Evolutionary conservation across 495 filamentous ascomycete genomes (phyloP).

Genomic region (Penicillium samsonianum): DNA sequence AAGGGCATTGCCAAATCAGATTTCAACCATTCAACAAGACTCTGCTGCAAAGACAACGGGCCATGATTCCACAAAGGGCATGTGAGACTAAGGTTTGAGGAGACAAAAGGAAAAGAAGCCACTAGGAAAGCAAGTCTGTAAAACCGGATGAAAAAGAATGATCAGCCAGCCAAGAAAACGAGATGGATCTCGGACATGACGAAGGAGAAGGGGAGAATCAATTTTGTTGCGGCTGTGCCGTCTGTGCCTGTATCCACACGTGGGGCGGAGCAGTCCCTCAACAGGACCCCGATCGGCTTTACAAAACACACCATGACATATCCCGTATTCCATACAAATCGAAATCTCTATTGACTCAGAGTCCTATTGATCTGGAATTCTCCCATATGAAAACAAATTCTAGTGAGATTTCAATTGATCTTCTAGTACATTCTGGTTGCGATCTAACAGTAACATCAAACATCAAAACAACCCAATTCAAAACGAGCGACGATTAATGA

Average conservation of each 20-base stretch:
- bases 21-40: slow-evolving; percentile 5
- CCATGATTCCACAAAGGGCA: neutral
- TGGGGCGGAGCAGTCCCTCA: neutral
- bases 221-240: slow-evolving; percentile 14
- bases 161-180: slow-evolving; percentile 27
- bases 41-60: neutral
- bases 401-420: neutral
- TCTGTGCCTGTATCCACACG: slow-evolving; percentile 5
- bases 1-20: slow-evolving; percentile 24
- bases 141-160: neutral
- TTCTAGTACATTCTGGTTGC: neutral
- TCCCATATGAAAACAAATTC: neutral
- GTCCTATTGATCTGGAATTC: neutral
- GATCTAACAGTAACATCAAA: neutral
- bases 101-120: neutral
- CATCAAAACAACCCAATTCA: neutral
- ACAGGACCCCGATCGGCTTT: neutral
- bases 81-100: no score
- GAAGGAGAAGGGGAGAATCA: slow-evolving; percentile 14
- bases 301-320: no score
- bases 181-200: slow-evolving; percentile 62
- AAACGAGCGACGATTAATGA: neutral
- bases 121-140: neutral
- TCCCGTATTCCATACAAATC: no score
- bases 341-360: no score